Evolutionary conservation across 371 early-diverging fungal species (phyloP), one percentile per base, ranked within the genome.

Genomic region (Mucor irregularis): DNA sequence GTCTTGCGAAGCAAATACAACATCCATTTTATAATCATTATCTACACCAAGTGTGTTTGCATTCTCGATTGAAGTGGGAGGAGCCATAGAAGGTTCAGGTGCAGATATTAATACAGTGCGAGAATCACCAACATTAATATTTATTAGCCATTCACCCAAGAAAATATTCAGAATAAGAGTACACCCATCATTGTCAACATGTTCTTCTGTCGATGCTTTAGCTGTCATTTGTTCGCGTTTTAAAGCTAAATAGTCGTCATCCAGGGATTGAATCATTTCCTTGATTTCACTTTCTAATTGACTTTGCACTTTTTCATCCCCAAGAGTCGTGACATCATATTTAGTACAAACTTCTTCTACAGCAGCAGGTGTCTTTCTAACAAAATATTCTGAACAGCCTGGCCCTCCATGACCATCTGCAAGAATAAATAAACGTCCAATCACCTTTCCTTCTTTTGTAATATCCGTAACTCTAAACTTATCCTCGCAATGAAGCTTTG

Each of bases 91-190:
- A 17, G 69, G 64, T 19, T 76, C 80, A 13, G 80, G 77, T 11
- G 73, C 75, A 13, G 80, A 73, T 35, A 76, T 73, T 29, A 82
- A 56, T 21, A 91, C 80, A 1, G 89, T 82, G n/a, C 94, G 82
- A 19, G 90, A 88, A 64, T 93, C 92, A 17, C 94, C 94, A 4
- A 93, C 88, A 56, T 93, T 93, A 51, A 85, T 64, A 67, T 88
- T 89, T 40, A 90, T 80, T 13, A 91, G 56, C 87, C 87, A 90
- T n/a, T 82, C 84, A 44, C 80, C 82, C 48, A 83, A 74, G 44
- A 93, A 77, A 4, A 93, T 57, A 52, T 88, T 89, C 28, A 88
- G 78, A 19, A 90, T 78, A 17, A 93, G 64, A 0, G 94, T 91
- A 58, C 91, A 88, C 0, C 94, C 94, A 51, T 93, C 94, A 64